Evolutionary conservation across 129 eudicot genomes (phyloP), one percentile per base, ranked within the genome.

Genomic region (Mikania micrantha): DNA sequence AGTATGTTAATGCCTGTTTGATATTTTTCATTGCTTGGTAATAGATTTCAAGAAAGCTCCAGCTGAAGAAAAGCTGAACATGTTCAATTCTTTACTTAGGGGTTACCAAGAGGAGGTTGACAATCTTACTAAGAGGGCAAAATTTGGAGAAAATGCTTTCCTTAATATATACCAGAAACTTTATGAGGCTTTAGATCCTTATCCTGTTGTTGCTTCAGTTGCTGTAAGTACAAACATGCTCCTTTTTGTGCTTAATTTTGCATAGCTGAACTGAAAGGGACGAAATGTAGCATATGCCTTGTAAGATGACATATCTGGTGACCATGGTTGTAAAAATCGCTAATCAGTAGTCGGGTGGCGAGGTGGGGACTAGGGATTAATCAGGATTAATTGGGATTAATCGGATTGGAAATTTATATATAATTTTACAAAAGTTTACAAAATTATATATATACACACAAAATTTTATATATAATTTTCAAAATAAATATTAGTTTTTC

Each of bases 91-190:
- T 13, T 82, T 92, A 70, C 90, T 92, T 4, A 92, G 86, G 74
- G 96, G 95, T 60, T 92, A 92, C 66, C 98, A 92, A 67, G 98
- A 92, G 78, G 98, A 92, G 77, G 96, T 92, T 69, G 98, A 92
- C 79, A 92, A 92, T 74, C 89, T 92, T 74, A 92, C 98, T 12
- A 92, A 92, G 66, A 80, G 98, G 79, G 98, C 98, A 0, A 92
- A 92, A 65, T 92, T 85, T 74, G 98, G 96, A 40, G 98, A 92
- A 85, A 92, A 92, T 92, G 96, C 98, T 42, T 92, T 92, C 41
- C 96, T 92, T 59, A 92, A 88, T 66, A 88, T 92, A 39, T 92
- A 92, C 73, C 98, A 92, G 80, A 92, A 92, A 73, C 96, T 92
- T 48, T 92, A 92, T 42, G 98, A 92, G 78, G 98, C 98, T 72